Percentiles rank a stretch among this genome's conserved stretches.
phyloP scores from a whole-genome alignment of 148 eudicot genomes.

The Arctostaphylos glauca region DNA sequence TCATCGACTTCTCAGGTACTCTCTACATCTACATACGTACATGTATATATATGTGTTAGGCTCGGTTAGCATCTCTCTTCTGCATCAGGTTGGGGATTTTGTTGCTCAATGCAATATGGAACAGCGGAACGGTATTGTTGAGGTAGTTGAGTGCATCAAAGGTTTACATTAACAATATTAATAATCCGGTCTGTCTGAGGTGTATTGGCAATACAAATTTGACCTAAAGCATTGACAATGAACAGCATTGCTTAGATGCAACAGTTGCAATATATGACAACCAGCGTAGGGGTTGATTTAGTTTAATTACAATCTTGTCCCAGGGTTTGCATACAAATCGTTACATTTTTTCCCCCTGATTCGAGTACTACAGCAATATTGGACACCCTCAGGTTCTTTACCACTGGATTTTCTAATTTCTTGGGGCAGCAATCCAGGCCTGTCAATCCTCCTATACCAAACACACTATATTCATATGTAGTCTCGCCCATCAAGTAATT shows the following conservation, averaged over 20 bases:
- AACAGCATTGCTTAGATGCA: no score
- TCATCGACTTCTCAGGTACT: no score
- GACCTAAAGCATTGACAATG: background rate
- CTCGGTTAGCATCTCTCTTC: no score
- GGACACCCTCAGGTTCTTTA: background rate
- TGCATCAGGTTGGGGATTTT: no score
- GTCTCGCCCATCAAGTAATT: no score
- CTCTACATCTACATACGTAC: no score
- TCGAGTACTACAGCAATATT: background rate
- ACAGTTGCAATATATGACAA: background rate
- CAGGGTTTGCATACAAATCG: background rate
- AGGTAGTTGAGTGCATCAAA: no score
- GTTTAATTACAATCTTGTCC: background rate
- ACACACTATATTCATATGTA: no score
- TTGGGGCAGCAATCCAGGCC: background rate
- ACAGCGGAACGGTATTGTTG: no score
- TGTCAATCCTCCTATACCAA: background rate
- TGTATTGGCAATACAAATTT: conserved; percentile 2
- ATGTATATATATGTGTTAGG: no score
- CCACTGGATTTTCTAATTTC: background rate
- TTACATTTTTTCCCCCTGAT: no score
- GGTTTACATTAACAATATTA: background rate
- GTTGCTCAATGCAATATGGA: no score
- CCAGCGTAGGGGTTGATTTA: background rate
- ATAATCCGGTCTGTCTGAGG: background rate